Evolutionary conservation across 805 yeast species (phyloP), one percentile per base, ranked within the genome.

Genomic region (Spencermartinsiella europaea): DNA sequence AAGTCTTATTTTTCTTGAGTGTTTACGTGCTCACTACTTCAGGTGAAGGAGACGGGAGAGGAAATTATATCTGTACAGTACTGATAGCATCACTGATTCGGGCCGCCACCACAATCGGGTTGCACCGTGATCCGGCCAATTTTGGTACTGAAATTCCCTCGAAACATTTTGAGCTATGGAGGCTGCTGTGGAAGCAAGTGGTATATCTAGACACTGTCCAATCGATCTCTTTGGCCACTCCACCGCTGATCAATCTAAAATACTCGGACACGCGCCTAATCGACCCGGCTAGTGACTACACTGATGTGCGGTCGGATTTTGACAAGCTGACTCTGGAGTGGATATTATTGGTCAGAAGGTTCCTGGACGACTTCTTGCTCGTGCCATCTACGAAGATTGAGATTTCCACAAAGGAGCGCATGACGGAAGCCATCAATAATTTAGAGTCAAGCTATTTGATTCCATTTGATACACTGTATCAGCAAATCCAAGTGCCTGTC

Each of bases 121-220:
- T 61, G 3, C 62, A 61, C 42, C 50, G 63, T 2, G 64, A 61
- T 40, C 65, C 65, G 3, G 44, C 46, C 16, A 21, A 42, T 25
- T 47, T 48, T 17, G n/a, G n/a, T n/a, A 34, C 44, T 5, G 45
- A 49, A n/a, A 40, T 57, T 19, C 58, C 60, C 4, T 43, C 44
- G 15, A 36, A 38, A 16, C 27, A 50, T 38, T 48, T 44, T 7
- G 46, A 46, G 17, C 34, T 52, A 20, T 53, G 63, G 60, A 50
- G 61, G 3, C 37, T 34, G 37, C 43, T 60, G 17, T 60, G 63
- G 62, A 38, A 54, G 19, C 54, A 54, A 36, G 47, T 54, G 35
- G 51, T 60, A 4, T 46, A 51, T 14, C 34, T 56, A 17, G 64
- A 60, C 41, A 50, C 60, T 1, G 22, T 43, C 7, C 44, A 52